These are phyloP conservation scores for Colletotrichum brevisporum DNA, from an alignment of 2,329 filamentous ascomycete species.

Conservation along the genomic window DNA sequence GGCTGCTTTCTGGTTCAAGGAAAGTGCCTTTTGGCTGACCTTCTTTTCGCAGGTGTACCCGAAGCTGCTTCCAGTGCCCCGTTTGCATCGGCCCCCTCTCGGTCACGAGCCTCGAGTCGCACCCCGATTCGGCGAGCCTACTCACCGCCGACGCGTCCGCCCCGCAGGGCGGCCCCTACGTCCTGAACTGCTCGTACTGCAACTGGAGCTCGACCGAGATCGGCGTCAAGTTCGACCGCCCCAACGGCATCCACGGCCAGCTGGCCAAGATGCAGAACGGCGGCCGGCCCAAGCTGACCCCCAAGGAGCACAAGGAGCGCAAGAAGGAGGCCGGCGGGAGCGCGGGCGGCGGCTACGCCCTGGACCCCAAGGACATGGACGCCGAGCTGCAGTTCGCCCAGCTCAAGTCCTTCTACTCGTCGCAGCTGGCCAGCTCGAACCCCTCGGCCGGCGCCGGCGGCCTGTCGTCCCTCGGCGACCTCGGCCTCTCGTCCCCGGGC, in stretches of 20 bases:
- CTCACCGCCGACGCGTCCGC: constrained; percentile 59
- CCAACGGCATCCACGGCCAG: constrained; percentile 87
- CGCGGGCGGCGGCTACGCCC: constrained; percentile 58
- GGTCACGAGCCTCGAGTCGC: constrained; percentile 77
- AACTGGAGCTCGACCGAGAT: constrained; percentile 93
- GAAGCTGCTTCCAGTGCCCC: constrained; percentile 96
- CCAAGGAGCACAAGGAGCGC: constrained; percentile 66
- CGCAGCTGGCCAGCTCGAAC: constrained; percentile 77
- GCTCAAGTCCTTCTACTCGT: constrained; percentile 85
- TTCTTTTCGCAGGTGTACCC: constrained; percentile 76
- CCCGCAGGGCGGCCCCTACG: constrained; percentile 70
- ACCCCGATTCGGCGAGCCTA: constrained; percentile 58
- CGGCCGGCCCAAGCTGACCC: constrained; percentile 64
- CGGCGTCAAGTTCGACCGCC: constrained; percentile 89
- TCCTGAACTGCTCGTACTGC: constrained; percentile 90
- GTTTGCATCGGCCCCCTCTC: constrained; percentile 86
- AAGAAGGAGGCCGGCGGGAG: constrained; percentile 65
- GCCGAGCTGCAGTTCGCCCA: constrained; percentile 80
- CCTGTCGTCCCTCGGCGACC: constrained; percentile 59
- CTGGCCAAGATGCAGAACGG: constrained; percentile 79
- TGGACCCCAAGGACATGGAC: constrained; percentile 65
- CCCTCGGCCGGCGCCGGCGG: constrained; percentile 62
- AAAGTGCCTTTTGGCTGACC: constrained; percentile 30
- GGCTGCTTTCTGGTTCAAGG: background rate
- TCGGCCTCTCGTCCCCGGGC: constrained; percentile 81